Conservation (phyloP, 148 eudicot species). For the Beta vulgaris region DNA sequence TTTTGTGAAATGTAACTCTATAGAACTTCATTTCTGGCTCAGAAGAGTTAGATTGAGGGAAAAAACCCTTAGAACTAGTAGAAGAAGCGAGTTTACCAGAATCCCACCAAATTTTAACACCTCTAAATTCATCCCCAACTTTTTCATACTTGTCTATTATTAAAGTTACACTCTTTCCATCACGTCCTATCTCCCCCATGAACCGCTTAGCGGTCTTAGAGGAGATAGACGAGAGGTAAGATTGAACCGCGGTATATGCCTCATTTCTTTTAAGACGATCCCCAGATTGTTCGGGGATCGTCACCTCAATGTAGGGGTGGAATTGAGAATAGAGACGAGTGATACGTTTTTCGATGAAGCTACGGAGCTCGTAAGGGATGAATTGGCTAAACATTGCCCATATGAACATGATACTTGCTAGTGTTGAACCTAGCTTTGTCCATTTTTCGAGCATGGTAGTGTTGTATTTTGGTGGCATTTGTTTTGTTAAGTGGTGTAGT, state of each 20-base stretch:
- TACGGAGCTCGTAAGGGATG: constrained; percentile 39
- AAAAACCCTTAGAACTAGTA: neutral
- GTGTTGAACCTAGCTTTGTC: constrained; percentile 37
- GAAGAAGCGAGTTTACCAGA: constrained; percentile 7
- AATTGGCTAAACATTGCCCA: constrained; percentile 46
- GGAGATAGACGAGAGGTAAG: constrained; percentile 40
- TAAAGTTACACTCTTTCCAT: constrained; percentile 28
- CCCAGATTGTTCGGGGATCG: constrained; percentile 33
- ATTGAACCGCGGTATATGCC: constrained; percentile 37
- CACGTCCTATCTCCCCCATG: constrained; percentile 37
- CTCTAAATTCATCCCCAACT: constrained; percentile 45
- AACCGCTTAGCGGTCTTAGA: constrained; percentile 38
- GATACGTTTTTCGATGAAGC: constrained; percentile 23
- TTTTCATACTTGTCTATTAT: constrained; percentile 48
- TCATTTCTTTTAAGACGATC: constrained; percentile 33
- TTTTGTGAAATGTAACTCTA: constrained; percentile 37
- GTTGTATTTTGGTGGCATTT: neutral
- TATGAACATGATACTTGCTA: constrained; percentile 46
- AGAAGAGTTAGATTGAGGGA: neutral
- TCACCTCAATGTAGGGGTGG: constrained; percentile 41
- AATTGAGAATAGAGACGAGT: constrained; percentile 17
- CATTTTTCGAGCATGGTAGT: constrained; percentile 27
- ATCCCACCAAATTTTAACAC: constrained; percentile 39
- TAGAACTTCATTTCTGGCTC: constrained; percentile 34
- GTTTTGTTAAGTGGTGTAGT: neutral